A percentile compares a stretch with the other conserved stretches of the same genome.
phyloP scores from a whole-genome alignment of 2,329 filamentous ascomycete species.

The Microdochium bolleyi region DNA sequence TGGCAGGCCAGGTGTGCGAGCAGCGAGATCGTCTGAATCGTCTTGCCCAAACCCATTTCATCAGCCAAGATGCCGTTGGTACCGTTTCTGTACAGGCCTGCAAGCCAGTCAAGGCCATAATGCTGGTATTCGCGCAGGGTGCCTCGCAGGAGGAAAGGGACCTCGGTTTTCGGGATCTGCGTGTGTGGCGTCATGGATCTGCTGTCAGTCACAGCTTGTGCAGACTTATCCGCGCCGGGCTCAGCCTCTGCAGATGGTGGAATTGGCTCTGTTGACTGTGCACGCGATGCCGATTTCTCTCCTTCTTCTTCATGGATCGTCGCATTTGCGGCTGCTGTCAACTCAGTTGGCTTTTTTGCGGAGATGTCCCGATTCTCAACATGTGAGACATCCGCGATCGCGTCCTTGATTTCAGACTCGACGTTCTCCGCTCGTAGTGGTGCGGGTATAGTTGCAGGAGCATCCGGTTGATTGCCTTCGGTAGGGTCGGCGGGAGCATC shows the following conservation, averaged over 20 bases:
- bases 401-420: conserved; percentile 14
- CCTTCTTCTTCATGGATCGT: not conserved
- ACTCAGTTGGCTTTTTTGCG: not conserved
- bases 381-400: conserved; percentile 10
- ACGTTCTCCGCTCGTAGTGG: conserved; percentile 11
- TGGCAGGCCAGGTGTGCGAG: conserved; percentile 87
- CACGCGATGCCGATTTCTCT: no score
- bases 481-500: conserved; percentile 7
- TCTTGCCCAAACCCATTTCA: conserved; percentile 98
- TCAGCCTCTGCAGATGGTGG: no score
- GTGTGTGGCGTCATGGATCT: conserved; percentile 25
- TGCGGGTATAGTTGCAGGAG: conserved; percentile 7
- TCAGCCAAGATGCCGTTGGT: conserved; percentile 96
- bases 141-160: conserved; percentile 78
- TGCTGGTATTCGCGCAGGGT: conserved; percentile 94
- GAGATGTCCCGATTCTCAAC: not conserved
- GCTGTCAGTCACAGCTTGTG: conserved; percentile 23
- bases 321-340: not conserved
- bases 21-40: conserved; percentile 93
- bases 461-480: conserved; percentile 10
- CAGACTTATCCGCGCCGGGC: conserved; percentile 30
- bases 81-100: conserved; percentile 81
- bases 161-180: conserved; percentile 52
- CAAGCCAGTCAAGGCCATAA: conserved; percentile 94
- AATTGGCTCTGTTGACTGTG: no score